Evolutionary conservation across 495 filamentous ascomycete genomes (phyloP).

Genomic region (Xylaria curta): DNA sequence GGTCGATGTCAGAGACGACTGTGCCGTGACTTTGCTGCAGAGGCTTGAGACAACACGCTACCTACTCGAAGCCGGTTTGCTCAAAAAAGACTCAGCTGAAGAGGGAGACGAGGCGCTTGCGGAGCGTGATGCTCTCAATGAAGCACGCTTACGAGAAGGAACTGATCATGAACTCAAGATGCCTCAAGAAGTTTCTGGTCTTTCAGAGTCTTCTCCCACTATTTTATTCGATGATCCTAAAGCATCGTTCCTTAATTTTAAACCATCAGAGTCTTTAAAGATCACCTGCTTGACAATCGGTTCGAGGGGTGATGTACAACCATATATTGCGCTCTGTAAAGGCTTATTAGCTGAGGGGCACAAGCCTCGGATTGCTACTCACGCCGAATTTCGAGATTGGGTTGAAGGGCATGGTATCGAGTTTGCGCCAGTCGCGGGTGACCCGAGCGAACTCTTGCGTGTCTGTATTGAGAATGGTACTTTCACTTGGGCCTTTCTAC

Average conservation of each 20-base stretch:
- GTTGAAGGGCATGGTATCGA: conserved; percentile 90
- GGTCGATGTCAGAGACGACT: conserved; percentile 83
- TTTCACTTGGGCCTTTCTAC: conserved; percentile 92
- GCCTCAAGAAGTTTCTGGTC: conserved; percentile 57
- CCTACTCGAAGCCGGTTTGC: conserved; percentile 71
- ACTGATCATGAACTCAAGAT: conserved; percentile 64
- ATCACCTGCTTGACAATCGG: conserved; percentile 96
- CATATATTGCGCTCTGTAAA: conserved; percentile 96
- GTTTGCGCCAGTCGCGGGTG: conserved; percentile 85
- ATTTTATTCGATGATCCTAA: conserved; percentile 92
- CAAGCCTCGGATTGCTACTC: conserved; percentile 85
- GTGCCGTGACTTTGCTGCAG: conserved; percentile 78
- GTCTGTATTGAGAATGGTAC: conserved; percentile 97
- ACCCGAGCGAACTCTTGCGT: conserved; percentile 92
- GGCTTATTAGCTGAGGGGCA: conserved; percentile 88
- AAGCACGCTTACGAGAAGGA: conserved; percentile 71
- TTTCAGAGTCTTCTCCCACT: conserved; percentile 63
- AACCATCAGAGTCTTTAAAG: conserved; percentile 79
- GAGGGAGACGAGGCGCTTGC: conserved; percentile 78
- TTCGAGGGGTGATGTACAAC: conserved; percentile 94
- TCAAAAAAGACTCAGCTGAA: conserved; percentile 71
- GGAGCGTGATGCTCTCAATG: conserved; percentile 81
- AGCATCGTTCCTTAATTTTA: conserved; percentile 94
- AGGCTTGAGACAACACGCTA: conserved; percentile 75
- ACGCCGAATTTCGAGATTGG: conserved; percentile 88